phyloP scores from a whole-genome alignment of 2,329 filamentous ascomycete genomes.

The Dendryphion nanum region DNA sequence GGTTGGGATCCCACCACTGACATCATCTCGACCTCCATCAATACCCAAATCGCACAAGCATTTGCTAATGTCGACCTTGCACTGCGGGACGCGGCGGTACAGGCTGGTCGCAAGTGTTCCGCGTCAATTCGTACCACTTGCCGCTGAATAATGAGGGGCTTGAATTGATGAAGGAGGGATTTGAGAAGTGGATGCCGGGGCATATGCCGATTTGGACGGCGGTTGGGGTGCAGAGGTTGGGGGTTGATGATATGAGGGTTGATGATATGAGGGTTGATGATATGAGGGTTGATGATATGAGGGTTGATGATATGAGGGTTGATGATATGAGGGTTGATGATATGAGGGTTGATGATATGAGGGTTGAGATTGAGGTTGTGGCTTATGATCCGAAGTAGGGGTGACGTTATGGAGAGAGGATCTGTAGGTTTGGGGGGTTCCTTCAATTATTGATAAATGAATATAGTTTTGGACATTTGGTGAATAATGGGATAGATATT shows the following conservation, averaged over 20 bases:
- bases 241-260: background rate
- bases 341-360: background rate
- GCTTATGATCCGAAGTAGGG: slow-evolving; percentile 1
- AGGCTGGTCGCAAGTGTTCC: slow-evolving; percentile 52
- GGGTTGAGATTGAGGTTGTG: background rate
- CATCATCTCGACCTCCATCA: slow-evolving; percentile 15
- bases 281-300: too few species aligned
- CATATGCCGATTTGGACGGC: slow-evolving; percentile 2
- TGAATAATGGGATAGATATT: too few species aligned
- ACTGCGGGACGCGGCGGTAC: slow-evolving; percentile 54
- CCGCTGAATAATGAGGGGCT: slow-evolving; percentile 8
- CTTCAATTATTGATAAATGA: too few species aligned
- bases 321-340: background rate
- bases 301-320: too few species aligned
- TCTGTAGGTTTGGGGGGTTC: too few species aligned
- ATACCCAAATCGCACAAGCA: slow-evolving; percentile 38
- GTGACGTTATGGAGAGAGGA: too few species aligned
- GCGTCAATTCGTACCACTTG: slow-evolving; percentile 19
- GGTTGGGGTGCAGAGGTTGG: background rate
- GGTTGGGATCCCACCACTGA: slow-evolving; percentile 26
- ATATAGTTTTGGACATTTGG: too few species aligned
- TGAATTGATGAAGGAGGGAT: slow-evolving; percentile 8
- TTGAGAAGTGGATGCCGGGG: slow-evolving; percentile 14
- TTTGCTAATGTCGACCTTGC: slow-evolving; percentile 56
- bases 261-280: too few species aligned